Evolutionary conservation across 164 flowering plant genomes (phyloP).

Genomic region (Vitis labrusca): DNA sequence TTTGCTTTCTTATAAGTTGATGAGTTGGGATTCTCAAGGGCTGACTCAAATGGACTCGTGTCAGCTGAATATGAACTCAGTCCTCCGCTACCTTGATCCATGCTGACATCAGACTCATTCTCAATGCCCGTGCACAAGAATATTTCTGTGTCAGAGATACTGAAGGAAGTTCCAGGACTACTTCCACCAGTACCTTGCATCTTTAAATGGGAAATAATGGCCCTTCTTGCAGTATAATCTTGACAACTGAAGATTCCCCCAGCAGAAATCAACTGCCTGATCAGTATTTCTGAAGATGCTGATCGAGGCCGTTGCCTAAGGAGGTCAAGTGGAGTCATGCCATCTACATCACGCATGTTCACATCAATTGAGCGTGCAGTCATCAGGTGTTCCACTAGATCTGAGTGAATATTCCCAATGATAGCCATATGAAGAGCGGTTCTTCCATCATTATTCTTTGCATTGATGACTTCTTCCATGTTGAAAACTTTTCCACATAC

Average conservation of each 20-base stretch:
- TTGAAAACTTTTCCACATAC: conserved; percentile 27
- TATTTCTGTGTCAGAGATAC: conserved; percentile 52
- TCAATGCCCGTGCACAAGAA: conserved; percentile 49
- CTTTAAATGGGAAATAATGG: conserved; percentile 52
- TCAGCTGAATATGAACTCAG: conserved; percentile 28
- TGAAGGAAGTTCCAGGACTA: conserved; percentile 66
- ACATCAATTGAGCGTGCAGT: conserved; percentile 40
- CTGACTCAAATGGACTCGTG: conserved; percentile 16
- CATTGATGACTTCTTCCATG: conserved; percentile 48
- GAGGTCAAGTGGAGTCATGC: conserved; percentile 66
- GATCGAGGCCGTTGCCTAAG: conserved; percentile 52
- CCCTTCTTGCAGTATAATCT: conserved; percentile 39
- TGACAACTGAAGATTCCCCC: conserved; percentile 56
- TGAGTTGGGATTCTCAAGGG: conserved; percentile 21
- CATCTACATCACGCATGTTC: conserved; percentile 44
- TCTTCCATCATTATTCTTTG: conserved; percentile 46
- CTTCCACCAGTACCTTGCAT: conserved; percentile 35
- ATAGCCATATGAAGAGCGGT: conserved; percentile 70
- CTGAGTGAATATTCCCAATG: conserved; percentile 50
- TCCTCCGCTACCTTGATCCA: conserved; percentile 16
- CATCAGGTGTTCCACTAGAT: conserved; percentile 56
- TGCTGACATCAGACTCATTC: conserved; percentile 27
- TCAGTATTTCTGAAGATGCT: conserved; percentile 51
- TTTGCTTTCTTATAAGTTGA: conserved; percentile 21
- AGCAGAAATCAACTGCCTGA: conserved; percentile 53